Evolutionary conservation across 805 yeast genomes (phyloP).

Genomic region (Candida stauntonica): DNA sequence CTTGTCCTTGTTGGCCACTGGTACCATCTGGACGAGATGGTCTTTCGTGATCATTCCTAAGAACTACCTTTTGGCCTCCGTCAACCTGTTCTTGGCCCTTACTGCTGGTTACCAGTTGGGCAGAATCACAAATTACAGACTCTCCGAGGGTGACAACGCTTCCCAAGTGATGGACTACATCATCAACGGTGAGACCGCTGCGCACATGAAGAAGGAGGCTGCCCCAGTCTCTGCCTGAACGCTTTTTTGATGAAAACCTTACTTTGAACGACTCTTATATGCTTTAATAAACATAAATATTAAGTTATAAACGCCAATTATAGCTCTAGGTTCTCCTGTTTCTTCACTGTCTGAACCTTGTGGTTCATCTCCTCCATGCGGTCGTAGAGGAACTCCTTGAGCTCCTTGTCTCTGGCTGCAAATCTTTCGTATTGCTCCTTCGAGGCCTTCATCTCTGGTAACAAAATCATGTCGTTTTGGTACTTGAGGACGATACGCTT

Average conservation of each 20-base stretch:
- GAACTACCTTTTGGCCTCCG: slow-evolving; percentile 83
- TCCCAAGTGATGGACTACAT: slow-evolving; percentile 56
- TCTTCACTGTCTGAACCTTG: slow-evolving; percentile 8
- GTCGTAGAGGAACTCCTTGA: slow-evolving; percentile 21
- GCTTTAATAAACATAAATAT: no score
- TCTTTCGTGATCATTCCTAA: slow-evolving; percentile 88
- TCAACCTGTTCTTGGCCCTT: slow-evolving; percentile 85
- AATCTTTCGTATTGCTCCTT: slow-evolving; percentile 18
- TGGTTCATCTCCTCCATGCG: slow-evolving; percentile 21
- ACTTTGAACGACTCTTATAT: no score
- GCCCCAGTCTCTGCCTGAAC: neutral
- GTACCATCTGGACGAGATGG: slow-evolving; percentile 98
- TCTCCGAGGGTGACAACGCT: slow-evolving; percentile 55
- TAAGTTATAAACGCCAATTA: no score
- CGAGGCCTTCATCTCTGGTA: slow-evolving; percentile 17
- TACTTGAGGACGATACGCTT: slow-evolving; percentile 17
- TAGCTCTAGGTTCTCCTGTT: slow-evolving; percentile 2
- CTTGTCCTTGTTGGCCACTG: slow-evolving; percentile 77
- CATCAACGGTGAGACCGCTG: slow-evolving; percentile 37
- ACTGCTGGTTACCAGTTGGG: slow-evolving; percentile 83
- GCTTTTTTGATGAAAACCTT: no score
- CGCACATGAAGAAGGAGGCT: slow-evolving; percentile 1
- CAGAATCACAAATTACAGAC: slow-evolving; percentile 69
- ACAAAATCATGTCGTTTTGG: slow-evolving; percentile 16
- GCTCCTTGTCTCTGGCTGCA: slow-evolving; percentile 20